These are phyloP conservation scores for Arthrobotrys megalospora DNA, from an alignment of 2,329 filamentous ascomycete genomes.

Conservation along the genomic window DNA sequence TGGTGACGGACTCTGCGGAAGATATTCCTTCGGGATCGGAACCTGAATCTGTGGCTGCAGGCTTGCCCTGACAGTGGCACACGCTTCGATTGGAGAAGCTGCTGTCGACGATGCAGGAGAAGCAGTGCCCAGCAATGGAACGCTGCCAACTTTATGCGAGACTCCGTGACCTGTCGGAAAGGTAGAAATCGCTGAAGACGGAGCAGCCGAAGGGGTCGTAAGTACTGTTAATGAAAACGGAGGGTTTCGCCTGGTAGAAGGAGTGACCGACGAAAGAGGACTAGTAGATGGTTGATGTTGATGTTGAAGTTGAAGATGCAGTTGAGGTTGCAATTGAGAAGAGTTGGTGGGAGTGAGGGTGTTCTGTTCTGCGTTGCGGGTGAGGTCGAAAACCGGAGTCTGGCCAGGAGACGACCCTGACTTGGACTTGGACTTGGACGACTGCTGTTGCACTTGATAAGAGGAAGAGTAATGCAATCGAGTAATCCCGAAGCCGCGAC, in stretches of 20 bases:
- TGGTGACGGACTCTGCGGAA: constrained; percentile 26
- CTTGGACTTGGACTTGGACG: constrained; percentile 5
- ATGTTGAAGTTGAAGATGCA: constrained; percentile 9
- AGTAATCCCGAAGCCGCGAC: constrained; percentile 35
- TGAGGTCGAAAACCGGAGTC: constrained; percentile 26
- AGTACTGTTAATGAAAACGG: constrained; percentile 38
- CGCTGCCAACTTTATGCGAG: constrained; percentile 11
- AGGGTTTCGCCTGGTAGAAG: constrained; percentile 29
- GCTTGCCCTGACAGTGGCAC: constrained; percentile 24
- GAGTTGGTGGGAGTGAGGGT: constrained; percentile 7
- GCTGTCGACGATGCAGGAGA: constrained; percentile 44
- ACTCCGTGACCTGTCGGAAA: constrained; percentile 37
- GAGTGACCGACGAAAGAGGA: constrained; percentile 2
- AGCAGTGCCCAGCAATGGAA: constrained; percentile 40
- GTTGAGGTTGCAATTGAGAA: background rate
- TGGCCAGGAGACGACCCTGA: constrained; percentile 24
- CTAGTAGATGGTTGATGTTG: background rate
- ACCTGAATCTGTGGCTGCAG: constrained; percentile 54
- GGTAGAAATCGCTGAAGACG: constrained; percentile 26
- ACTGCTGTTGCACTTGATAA: constrained; percentile 27
- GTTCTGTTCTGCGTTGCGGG: constrained; percentile 37
- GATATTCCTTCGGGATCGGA: constrained; percentile 50
- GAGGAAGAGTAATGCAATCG: constrained; percentile 40
- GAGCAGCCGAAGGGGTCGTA: constrained; percentile 38
- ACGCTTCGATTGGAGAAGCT: constrained; percentile 48